Conservation (phyloP, 2,329 filamentous ascomycete species). For the Colletotrichum phormii region DNA sequence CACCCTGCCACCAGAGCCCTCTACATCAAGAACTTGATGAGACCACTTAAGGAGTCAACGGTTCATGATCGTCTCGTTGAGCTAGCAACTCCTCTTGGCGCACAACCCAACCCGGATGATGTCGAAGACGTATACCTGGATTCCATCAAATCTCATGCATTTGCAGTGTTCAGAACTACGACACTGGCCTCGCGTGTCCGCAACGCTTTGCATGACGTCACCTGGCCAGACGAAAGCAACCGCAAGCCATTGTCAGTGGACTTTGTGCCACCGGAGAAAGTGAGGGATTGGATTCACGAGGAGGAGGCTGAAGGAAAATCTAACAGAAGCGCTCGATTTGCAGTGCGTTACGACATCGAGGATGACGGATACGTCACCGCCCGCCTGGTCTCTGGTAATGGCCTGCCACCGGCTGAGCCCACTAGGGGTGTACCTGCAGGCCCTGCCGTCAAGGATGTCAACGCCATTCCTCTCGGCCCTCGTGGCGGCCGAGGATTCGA, state of each 20-base stretch:
- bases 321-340: slow-evolving; percentile 69
- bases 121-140: slow-evolving; percentile 83
- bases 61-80: slow-evolving; percentile 77
- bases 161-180: slow-evolving; percentile 77
- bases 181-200: slow-evolving; percentile 82
- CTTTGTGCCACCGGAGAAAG: slow-evolving; percentile 82
- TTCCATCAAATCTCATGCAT: slow-evolving; percentile 86
- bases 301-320: slow-evolving; percentile 66
- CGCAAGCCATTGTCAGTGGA: slow-evolving; percentile 89
- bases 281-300: slow-evolving; percentile 78
- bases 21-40: slow-evolving; percentile 92
- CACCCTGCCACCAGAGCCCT: slow-evolving; percentile 81
- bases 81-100: slow-evolving; percentile 72
- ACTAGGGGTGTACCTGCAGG: slow-evolving; percentile 26
- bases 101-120: slow-evolving; percentile 62
- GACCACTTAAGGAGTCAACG: slow-evolving; percentile 77
- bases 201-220: slow-evolving; percentile 77
- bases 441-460: slow-evolving; percentile 40
- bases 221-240: slow-evolving; percentile 90
- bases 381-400: slow-evolving; percentile 53
- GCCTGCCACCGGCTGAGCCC: slow-evolving; percentile 19
- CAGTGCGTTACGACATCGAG: slow-evolving; percentile 75
- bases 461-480: slow-evolving; percentile 53
- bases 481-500: slow-evolving; percentile 31
- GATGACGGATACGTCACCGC: slow-evolving; percentile 67